phyloP scores from a whole-genome alignment of 2,329 filamentous ascomycete genomes.

The Colletotrichum incanum region DNA sequence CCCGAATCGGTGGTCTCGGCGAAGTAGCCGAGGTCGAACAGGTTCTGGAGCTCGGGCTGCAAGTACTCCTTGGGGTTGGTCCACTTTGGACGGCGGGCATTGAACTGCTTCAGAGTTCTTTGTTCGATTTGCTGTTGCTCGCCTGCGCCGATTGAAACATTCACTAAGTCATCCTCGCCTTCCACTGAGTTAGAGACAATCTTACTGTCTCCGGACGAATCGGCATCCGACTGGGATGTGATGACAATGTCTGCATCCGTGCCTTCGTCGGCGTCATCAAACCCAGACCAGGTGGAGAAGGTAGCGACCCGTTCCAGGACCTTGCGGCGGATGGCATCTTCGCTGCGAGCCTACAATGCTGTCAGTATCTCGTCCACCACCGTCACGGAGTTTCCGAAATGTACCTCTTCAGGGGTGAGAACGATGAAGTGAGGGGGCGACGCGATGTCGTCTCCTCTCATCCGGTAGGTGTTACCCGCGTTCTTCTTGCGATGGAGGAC shows the following conservation, averaged over 20 bases:
- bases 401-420: constrained; percentile 80
- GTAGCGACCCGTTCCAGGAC: constrained; percentile 82
- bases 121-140: constrained; percentile 50
- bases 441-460: constrained; percentile 48
- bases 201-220: constrained; percentile 78
- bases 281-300: constrained; percentile 78
- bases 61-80: constrained; percentile 71
- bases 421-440: constrained; percentile 80
- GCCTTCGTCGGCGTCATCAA: constrained; percentile 65
- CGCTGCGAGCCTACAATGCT: constrained; percentile 60
- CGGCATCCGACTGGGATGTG: constrained; percentile 74
- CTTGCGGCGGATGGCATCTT: constrained; percentile 85
- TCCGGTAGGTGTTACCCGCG: constrained; percentile 18
- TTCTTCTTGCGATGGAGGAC: constrained; percentile 72
- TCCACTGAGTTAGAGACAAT: constrained; percentile 85
- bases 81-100: constrained; percentile 67
- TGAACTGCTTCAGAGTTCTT: constrained; percentile 62
- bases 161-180: constrained; percentile 91
- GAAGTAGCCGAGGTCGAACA: constrained; percentile 85
- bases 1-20: constrained; percentile 65
- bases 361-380: constrained; percentile 8
- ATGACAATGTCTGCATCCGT: constrained; percentile 79
- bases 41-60: constrained; percentile 73
- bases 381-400: constrained; percentile 56
- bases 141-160: constrained; percentile 86